Evolutionary conservation across 2,329 filamentous ascomycete species (phyloP).

Genomic region (Aaosphaeria pasadenensis): DNA sequence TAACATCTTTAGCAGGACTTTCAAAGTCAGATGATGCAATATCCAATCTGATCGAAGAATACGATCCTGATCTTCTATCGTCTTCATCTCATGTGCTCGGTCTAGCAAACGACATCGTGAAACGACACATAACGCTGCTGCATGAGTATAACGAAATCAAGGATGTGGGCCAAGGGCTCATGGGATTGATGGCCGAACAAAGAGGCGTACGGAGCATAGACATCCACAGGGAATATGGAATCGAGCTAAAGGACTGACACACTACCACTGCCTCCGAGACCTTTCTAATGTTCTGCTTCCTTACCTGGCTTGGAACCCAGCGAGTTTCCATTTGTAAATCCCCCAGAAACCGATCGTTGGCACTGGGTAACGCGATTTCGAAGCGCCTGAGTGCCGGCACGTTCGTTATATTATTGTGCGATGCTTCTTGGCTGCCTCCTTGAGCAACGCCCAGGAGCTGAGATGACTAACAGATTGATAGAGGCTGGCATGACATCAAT

Average conservation of each 20-base stretch:
- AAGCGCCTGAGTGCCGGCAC: too few relatives aligned
- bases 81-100: slow-evolving; percentile 32
- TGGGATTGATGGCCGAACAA: slow-evolving; percentile 66
- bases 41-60: slow-evolving; percentile 22
- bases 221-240: slow-evolving; percentile 49
- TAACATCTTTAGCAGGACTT: slow-evolving; percentile 26
- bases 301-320: too few relatives aligned
- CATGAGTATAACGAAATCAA: slow-evolving; percentile 71
- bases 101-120: slow-evolving; percentile 53
- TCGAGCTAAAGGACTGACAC: slow-evolving; percentile 43
- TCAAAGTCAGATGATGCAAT: slow-evolving; percentile 33
- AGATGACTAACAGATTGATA: too few relatives aligned
- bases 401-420: too few relatives aligned
- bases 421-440: too few relatives aligned
- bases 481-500: too few relatives aligned
- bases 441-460: too few relatives aligned
- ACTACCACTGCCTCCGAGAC: too few relatives aligned
- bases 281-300: too few relatives aligned
- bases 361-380: too few relatives aligned
- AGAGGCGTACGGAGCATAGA: slow-evolving; percentile 54
- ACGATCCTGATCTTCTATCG: slow-evolving; percentile 17
- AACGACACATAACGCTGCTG: slow-evolving; percentile 62
- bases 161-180: slow-evolving; percentile 63
- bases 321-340: too few relatives aligned
- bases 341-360: too few relatives aligned